Conservation (phyloP, 2,329 filamentous ascomycete genomes). For the Gnomoniopsis smithogilvyi region DNA sequence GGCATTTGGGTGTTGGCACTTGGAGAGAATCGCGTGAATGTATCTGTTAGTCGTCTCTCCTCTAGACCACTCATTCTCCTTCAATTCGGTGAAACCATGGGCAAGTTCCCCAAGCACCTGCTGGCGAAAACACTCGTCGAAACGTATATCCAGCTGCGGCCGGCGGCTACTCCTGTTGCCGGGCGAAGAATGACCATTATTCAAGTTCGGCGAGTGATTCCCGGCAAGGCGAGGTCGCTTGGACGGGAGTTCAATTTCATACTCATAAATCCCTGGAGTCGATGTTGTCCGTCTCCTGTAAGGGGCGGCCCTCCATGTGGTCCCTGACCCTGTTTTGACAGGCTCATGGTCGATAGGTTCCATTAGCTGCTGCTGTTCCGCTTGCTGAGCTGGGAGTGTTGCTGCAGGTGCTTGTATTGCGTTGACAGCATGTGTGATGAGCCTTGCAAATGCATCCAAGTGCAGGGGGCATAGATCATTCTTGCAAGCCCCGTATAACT, state of each 20-base stretch:
- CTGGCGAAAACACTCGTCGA: slow-evolving; percentile 12
- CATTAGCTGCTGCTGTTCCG: background rate
- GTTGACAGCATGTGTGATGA: slow-evolving; percentile 13
- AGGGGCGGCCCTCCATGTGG: slow-evolving; percentile 14
- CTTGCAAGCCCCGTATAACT: slow-evolving; percentile 11
- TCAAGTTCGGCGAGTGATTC: background rate
- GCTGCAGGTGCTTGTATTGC: background rate
- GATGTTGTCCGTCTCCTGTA: slow-evolving; percentile 15
- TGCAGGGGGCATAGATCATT: slow-evolving; percentile 13
- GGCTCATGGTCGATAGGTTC: slow-evolving; percentile 3
- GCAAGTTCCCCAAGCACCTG: slow-evolving; percentile 14
- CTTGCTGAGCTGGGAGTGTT: background rate
- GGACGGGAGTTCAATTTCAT: slow-evolving; percentile 13
- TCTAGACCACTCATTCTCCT: slow-evolving; percentile 16
- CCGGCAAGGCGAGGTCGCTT: slow-evolving; percentile 7
- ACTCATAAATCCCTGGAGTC: slow-evolving; percentile 12
- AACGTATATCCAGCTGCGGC: background rate
- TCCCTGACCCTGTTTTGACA: slow-evolving; percentile 8
- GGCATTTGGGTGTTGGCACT: slow-evolving; percentile 14
- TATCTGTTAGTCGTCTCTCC: slow-evolving; percentile 17
- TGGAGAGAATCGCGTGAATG: slow-evolving; percentile 17
- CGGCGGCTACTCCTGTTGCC: background rate
- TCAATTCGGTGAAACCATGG: slow-evolving; percentile 13
- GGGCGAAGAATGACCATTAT: too few relatives aligned
- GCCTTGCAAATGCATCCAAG: slow-evolving; percentile 10